A percentile compares a stretch with the other conserved stretches of the same genome.
Conservation (phyloP, 2,329 filamentous ascomycete species). For the Mycosphaerella arachidis region DNA sequence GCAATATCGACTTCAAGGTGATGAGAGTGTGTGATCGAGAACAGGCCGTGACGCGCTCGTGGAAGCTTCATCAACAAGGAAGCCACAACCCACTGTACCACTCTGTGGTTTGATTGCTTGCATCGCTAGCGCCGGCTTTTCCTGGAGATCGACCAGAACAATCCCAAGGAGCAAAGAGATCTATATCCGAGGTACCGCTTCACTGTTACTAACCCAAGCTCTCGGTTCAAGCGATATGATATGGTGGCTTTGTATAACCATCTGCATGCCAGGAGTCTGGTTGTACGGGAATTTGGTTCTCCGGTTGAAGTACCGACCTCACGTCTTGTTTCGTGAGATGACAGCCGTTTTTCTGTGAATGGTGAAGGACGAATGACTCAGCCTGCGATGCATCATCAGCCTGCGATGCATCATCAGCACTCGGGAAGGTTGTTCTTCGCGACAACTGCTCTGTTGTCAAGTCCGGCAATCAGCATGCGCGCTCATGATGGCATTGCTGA, state of each 20-base stretch:
- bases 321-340: neutral
- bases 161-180: neutral
- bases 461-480: neutral
- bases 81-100: neutral
- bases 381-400: neutral
- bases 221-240: too few species aligned
- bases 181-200: neutral
- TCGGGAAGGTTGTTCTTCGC: neutral
- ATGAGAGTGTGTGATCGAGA: neutral
- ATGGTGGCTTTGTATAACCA: too few species aligned
- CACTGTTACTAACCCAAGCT: too few species aligned
- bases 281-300: neutral
- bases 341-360: neutral
- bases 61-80: neutral
- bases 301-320: neutral
- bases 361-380: neutral
- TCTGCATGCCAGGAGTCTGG: neutral
- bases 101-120: neutral
- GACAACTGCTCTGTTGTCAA: neutral
- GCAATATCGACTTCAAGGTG: too few species aligned
- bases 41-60: conserved; percentile 1
- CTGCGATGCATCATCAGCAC: neutral
- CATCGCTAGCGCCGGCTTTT: neutral
- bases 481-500: too few species aligned
- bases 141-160: neutral